Evolutionary conservation across 2,329 filamentous ascomycete species (phyloP).

Genomic region (Falciphora oryzae): DNA sequence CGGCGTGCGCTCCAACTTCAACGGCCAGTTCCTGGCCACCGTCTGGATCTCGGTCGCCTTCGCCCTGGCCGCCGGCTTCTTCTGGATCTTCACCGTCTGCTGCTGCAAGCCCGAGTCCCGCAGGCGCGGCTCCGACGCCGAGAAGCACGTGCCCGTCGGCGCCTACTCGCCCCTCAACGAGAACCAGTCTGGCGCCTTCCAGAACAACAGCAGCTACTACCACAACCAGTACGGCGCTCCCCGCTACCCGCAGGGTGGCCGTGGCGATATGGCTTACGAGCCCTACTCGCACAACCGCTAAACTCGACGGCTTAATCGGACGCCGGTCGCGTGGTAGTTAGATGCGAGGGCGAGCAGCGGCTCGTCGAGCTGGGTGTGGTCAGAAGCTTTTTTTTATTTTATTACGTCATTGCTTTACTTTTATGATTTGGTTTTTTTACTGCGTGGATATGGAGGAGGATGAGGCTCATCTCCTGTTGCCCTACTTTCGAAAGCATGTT

Average conservation of each 20-base stretch:
- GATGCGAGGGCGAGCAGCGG: not conserved
- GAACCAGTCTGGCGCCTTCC: conserved; percentile 22
- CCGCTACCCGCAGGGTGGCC: conserved; percentile 35
- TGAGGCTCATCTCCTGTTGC: too few species aligned
- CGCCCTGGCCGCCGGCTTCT: conserved; percentile 67
- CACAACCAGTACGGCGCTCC: conserved; percentile 29
- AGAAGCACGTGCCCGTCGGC: conserved; percentile 44
- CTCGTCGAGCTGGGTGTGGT: not conserved
- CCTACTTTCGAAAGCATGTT: not conserved
- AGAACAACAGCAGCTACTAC: conserved; percentile 28
- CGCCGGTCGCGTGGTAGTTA: not conserved
- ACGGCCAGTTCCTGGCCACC: conserved; percentile 62
- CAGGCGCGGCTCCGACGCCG: conserved; percentile 27
- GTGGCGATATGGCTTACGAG: conserved; percentile 55
- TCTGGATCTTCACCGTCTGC: conserved; percentile 90
- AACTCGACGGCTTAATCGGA: not conserved
- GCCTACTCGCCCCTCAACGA: conserved; percentile 41
- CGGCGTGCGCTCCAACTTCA: conserved; percentile 61
- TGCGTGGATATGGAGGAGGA: not conserved
- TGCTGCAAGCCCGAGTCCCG: conserved; percentile 68
- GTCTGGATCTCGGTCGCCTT: conserved; percentile 80
- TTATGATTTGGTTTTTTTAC: not conserved
- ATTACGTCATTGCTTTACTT: not conserved
- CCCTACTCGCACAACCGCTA: conserved; percentile 39
- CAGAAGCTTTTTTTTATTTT: not conserved